Percentiles rank a stretch among this genome's conserved stretches.
Evolutionary conservation across 768 basidiomycete genomes (phyloP).

Genomic region (Tricholoma furcatifolium): DNA sequence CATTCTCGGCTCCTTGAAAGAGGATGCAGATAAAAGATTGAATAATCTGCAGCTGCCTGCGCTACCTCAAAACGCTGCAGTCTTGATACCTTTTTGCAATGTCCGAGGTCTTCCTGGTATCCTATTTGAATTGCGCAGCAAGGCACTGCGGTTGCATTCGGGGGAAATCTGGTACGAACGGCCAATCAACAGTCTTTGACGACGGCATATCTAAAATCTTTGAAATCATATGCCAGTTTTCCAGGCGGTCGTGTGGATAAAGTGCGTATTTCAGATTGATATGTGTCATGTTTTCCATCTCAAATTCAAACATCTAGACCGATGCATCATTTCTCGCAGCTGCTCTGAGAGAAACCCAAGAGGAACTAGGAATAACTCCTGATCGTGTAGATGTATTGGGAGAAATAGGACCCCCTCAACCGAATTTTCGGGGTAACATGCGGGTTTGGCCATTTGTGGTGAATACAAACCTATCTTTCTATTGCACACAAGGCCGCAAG

Average conservation of each 20-base stretch:
- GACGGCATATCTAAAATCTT: neutral
- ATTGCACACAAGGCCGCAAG: neutral
- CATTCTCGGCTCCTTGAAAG: conserved; percentile 11
- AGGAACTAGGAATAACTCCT: conserved; percentile 69
- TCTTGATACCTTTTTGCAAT: conserved; percentile 78
- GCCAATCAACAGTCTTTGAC: neutral
- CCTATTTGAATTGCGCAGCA: conserved; percentile 68
- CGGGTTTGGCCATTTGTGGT: conserved; percentile 79
- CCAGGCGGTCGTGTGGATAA: conserved; percentile 73
- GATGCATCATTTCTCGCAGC: conserved; percentile 58
- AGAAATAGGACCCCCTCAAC: conserved; percentile 58
- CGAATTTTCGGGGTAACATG: conserved; percentile 54
- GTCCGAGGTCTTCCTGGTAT: conserved; percentile 65
- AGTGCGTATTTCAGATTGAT: conserved; percentile 31
- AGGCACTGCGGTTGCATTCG: conserved; percentile 63
- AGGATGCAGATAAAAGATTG: neutral
- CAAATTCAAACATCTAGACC: conserved; percentile 22
- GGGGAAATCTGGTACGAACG: conserved; percentile 74
- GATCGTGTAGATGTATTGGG: conserved; percentile 66
- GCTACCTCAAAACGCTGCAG: conserved; percentile 51
- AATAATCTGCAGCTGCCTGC: neutral
- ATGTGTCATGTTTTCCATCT: neutral
- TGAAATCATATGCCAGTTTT: conserved; percentile 46
- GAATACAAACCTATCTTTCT: conserved; percentile 26
- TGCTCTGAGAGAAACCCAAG: conserved; percentile 71